Base-by-base conservation (phyloP, 2,329 filamentous ascomycete species). In the Leptographium lundbergii region DNA sequence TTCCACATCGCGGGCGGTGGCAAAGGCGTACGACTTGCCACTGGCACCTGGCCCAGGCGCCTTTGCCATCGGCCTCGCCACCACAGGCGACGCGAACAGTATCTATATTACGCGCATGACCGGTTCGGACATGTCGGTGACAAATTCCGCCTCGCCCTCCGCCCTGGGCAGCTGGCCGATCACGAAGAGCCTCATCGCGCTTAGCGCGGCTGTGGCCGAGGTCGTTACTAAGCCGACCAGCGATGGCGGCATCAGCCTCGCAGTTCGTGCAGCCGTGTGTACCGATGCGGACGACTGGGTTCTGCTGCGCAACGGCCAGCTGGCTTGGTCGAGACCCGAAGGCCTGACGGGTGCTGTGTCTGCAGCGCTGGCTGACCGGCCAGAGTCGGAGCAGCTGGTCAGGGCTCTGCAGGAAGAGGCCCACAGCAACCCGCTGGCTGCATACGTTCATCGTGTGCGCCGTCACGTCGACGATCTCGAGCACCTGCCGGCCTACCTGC, bases 101-200 rank as follows among this genome's bases (percentile, higher is more conserved):
- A 86, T 96, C 9, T 96, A 90, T 74, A 96, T 97, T 69, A 91
- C 88, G 2, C 84, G 91, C 61, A 78, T 94, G 76, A 84, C 39
- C n/a, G n/a, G n/a, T n/a, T 82, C 87, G 10, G 89, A 95, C 67
- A 77, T 90, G 2, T 77, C 81, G 34, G 77, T 96, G 29, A 79
- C 89, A 6, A 89, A 89, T 1, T 95, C 91, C 0, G 77, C 77
- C 32, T 94, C 89, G 0, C 83, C 91, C 64, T 84, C 80, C n/a
- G 74, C 91, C 47, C 76, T 96, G 36, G 87, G 84, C 17, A 81
- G 84, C 58, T 96, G 90, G 89, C 72, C 81, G 2, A 69, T 87
- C 29, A 80, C 77, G 84, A 1, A 65, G 89, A 2, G 84, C 91
- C 64, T 87, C 84, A 85, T 87, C 5, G 61, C 61, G 19, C 56